Conservation (phyloP, 108 stramenopile species). For the Skeletonema tropicum region DNA sequence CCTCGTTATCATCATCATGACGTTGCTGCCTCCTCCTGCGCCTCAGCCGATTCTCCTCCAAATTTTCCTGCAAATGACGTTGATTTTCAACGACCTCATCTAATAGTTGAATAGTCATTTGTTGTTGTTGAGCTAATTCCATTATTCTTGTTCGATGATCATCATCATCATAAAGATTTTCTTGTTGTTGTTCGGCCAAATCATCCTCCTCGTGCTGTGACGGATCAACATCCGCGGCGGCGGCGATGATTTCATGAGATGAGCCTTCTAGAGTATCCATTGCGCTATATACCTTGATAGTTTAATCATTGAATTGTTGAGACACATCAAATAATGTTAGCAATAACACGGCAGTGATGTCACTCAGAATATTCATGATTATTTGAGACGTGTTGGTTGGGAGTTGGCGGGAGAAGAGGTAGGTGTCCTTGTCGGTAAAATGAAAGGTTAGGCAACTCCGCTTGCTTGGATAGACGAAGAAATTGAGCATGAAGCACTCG, state of each 20-base stretch:
- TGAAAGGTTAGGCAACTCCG: not conserved
- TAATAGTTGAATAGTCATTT: conserved; percentile 17
- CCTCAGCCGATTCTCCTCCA: not conserved
- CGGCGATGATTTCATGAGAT: not conserved
- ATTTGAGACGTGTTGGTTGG: no score
- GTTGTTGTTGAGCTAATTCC: conserved; percentile 27
- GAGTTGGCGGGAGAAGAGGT: not conserved
- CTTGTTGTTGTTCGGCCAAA: no score
- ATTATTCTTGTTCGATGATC: conserved; percentile 12
- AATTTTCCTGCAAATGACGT: conserved; percentile 11
- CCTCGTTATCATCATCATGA: not conserved
- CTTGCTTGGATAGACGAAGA: no score
- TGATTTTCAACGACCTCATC: conserved; percentile 10
- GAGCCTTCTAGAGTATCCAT: not conserved
- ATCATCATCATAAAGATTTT: not conserved
- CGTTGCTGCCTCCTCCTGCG: not conserved
- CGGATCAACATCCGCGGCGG: not conserved
- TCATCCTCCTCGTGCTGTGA: not conserved
- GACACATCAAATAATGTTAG: not conserved
- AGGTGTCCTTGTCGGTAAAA: not conserved
- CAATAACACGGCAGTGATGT: no score
- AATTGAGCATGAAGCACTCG: no score
- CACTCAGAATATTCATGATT: not conserved
- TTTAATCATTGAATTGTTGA: no score
- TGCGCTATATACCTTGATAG: no score